Evolutionary conservation across 177 flowering plant species (phyloP).

Genomic region (Vitis hybrid): DNA sequence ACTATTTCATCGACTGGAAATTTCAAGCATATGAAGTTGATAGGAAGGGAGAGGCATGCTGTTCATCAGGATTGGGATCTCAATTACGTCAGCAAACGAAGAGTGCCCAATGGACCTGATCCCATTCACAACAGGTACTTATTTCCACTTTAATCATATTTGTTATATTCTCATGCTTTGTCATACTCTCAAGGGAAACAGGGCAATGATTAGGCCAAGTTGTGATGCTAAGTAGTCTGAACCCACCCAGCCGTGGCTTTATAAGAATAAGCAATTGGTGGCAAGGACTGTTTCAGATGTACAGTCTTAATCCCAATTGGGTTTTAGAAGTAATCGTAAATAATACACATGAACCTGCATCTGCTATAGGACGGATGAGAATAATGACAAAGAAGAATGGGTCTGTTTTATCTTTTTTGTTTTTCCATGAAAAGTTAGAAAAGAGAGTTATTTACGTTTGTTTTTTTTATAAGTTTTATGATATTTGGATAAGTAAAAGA

Average conservation of each 20-base stretch:
- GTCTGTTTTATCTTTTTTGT: not conserved
- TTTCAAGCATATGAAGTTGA: constrained; percentile 23
- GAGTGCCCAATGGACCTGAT: constrained; percentile 87
- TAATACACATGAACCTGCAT: not conserved
- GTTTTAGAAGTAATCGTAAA: too few relatives aligned
- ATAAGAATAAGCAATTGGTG: too few relatives aligned
- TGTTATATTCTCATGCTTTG: not conserved
- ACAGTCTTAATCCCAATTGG: too few relatives aligned
- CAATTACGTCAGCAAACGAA: constrained; percentile 65
- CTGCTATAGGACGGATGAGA: not conserved
- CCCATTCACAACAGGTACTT: constrained; percentile 89
- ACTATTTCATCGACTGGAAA: constrained; percentile 22
- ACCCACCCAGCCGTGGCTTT: too few relatives aligned
- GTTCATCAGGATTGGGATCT: constrained; percentile 30
- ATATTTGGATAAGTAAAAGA: constrained; percentile 1
- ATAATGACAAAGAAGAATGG: not conserved
- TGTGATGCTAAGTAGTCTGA: too few relatives aligned
- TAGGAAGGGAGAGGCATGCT: constrained; percentile 23
- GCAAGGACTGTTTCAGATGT: too few relatives aligned
- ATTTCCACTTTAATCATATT: not conserved
- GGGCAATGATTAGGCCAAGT: not conserved
- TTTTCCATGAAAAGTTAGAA: not conserved
- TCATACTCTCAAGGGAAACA: too few relatives aligned
- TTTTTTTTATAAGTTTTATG: not conserved
- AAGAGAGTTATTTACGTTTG: not conserved